Base-by-base conservation (phyloP, 352 stramenopile species). In the Thraustochytrium striatum region DNA sequence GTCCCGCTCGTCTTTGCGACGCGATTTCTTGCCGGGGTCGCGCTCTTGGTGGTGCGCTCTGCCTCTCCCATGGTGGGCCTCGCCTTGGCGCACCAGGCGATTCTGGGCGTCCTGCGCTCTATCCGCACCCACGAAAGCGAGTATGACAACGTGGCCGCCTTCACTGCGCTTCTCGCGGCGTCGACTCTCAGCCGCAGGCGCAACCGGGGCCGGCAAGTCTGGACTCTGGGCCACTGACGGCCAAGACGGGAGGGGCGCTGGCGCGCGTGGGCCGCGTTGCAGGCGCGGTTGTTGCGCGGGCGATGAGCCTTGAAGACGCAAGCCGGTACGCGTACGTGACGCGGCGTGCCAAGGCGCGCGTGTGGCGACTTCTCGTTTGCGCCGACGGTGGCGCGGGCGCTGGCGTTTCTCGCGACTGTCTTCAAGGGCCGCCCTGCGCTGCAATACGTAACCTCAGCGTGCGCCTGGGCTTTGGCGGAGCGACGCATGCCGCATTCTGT, bases 1-100 rank as follows among this genome's bases (percentile, higher is more conserved):
- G 41, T 75, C 30, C 65, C 65, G 43, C 65, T 75, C 50, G 25
- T 75, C 30, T 75, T 75, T 72, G 65, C 65, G 7, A 61, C 50
- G 9, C 65, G 61, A 25, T 75, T 75, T 70, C n/a, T 75, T 7
- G 65, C 52, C 5, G n/a, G 65, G 16, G 39, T 38, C 30, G 21
- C 50, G 25, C 41, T 75, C 25, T 43, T 75, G 16, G 43, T 61
- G 7, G n/a, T 11, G 7, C 65, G 65, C 50, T 30, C 65, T 13
- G 5, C 50, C 21, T 9, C 30, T 9, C 65, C 65, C 11, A 39
- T 75, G n/a, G 28, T 75, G 21, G n/a, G 44, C 36, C 52, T 62
- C 1, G 44, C 65, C 0, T 8, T 75, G 2, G 65, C 65, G 21
- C 65, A 75, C 65, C 30, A 75, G 52, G 25, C 25, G 43, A 39